phyloP scores from a whole-genome alignment of 441 rosid species.

The Eutrema salsugineum region DNA sequence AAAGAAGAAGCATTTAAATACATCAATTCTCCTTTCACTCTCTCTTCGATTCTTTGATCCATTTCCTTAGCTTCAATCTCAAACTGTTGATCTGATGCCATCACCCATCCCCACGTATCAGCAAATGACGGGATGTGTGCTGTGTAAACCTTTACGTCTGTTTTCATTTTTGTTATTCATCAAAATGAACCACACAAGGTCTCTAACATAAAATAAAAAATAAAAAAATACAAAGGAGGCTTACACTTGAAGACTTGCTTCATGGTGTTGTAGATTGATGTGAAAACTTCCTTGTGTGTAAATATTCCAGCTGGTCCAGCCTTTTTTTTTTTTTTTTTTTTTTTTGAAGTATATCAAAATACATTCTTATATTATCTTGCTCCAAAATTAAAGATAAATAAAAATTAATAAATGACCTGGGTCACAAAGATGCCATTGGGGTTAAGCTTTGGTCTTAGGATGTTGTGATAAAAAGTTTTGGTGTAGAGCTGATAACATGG shows the following conservation, averaged over 20 bases:
- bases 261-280: conserved; percentile 86
- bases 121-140: conserved; percentile 98
- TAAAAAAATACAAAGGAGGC: neutral
- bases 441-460: conserved; percentile 75
- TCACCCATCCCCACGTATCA: conserved; percentile 99
- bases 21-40: conserved; percentile 62
- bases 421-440: conserved; percentile 84
- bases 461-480: conserved; percentile 71
- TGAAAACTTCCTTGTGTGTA: conserved; percentile 89
- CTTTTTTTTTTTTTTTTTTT: conserved; percentile 34
- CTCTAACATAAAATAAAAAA: neutral
- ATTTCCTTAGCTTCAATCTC: conserved; percentile 52
- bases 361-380: neutral
- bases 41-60: conserved; percentile 61
- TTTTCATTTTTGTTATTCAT: conserved; percentile 1
- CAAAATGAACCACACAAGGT: neutral
- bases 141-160: conserved; percentile 85
- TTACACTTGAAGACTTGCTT: conserved; percentile 92
- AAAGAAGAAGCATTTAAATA: conserved; percentile 73
- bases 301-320: conserved; percentile 98
- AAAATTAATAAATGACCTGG: conserved; percentile 43
- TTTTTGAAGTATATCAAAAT: too few relatives aligned
- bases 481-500: conserved; percentile 98
- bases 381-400: neutral
- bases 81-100: conserved; percentile 89